Base-by-base conservation (phyloP, 441 rosid species). In the Adansonia grandidieri region DNA sequence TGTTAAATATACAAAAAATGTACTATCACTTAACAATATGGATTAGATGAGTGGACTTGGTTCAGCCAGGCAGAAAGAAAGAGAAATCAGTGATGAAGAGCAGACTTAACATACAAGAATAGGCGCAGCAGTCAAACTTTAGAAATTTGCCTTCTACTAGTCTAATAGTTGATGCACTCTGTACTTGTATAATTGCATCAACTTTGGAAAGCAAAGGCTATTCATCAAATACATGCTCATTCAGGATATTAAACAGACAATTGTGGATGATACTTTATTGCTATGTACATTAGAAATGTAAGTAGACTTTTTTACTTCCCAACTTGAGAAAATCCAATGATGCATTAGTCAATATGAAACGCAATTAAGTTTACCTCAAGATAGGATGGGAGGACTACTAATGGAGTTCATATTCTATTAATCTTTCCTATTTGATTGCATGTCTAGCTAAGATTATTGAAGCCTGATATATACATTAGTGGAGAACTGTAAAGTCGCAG, bases 171-270 rank as follows among this genome's bases (percentile, higher is more conserved):
- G 9, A 28, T 28, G 47, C 69, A 64, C 47, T 37, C 47, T 14
- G 47, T 64, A 64, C 69, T 64, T 6, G 47, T 0, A 14, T 64
- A 64, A 64, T 63, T 2, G 10, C 47, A 37, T 14, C 69, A 64
- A 64, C 47, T 64, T 64, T 37, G 11, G 68, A 63, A 63, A 63
- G 17, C 66, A 62, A 62, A 9, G n/a, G 19, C 45, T 13, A 63
- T 32, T 63, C 9, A 32, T 63, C 45, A 63, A 63, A 32, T 0
- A 63, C 19, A 32, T 14, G 4, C 45, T 28, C 67, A 63, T 63
- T 28, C 19, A 63, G 67, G 45, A 32, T 13, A 28, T 63, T 28
- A 63, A 32, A 63, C 17, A 5, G 67, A 62, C 5, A 28, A 0
- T 28, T 24, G 9, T 28, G 67, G 32, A 7, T 2, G 5, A 63